These are phyloP conservation scores for Piper longum DNA, from an alignment of 164 flowering plant species.

Conservation along the genomic window DNA sequence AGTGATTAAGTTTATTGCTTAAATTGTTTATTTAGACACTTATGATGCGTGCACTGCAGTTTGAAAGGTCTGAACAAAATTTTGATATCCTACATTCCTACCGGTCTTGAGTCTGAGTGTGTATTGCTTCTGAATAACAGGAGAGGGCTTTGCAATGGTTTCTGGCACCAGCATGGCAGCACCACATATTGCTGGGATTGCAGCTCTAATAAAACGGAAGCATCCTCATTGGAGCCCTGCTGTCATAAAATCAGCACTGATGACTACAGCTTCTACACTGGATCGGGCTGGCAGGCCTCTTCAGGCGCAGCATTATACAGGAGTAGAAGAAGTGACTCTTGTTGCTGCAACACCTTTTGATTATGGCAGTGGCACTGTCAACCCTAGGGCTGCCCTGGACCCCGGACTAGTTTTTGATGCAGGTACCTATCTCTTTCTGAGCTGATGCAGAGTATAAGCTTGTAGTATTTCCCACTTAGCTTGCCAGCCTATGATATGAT, in stretches of 20 bases:
- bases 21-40: too few species aligned
- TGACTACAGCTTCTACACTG: conserved; percentile 71
- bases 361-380: conserved; percentile 90
- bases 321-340: conserved; percentile 45
- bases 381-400: conserved; percentile 84
- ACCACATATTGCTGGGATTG: conserved; percentile 95
- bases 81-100: not conserved
- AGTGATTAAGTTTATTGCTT: too few species aligned
- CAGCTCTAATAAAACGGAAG: conserved; percentile 91
- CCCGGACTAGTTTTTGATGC: conserved; percentile 94
- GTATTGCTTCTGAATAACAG: conserved; percentile 20
- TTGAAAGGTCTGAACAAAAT: not conserved
- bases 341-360: conserved; percentile 89
- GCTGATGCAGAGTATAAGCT: too few species aligned
- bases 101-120: not conserved
- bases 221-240: conserved; percentile 93
- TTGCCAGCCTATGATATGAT: not conserved
- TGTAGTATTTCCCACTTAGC: not conserved
- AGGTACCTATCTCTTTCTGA: conserved; percentile 25
- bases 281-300: conserved; percentile 76
- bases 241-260: conserved; percentile 87
- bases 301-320: conserved; percentile 80
- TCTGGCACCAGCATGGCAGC: conserved; percentile 99
- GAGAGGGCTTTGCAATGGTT: conserved; percentile 88
- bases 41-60: not conserved